A percentile compares a stretch with the other conserved stretches of the same genome.
These are phyloP conservation scores for Kazachstania kunashirensis DNA, from an alignment of 805 yeast species.

Conservation along the genomic window DNA sequence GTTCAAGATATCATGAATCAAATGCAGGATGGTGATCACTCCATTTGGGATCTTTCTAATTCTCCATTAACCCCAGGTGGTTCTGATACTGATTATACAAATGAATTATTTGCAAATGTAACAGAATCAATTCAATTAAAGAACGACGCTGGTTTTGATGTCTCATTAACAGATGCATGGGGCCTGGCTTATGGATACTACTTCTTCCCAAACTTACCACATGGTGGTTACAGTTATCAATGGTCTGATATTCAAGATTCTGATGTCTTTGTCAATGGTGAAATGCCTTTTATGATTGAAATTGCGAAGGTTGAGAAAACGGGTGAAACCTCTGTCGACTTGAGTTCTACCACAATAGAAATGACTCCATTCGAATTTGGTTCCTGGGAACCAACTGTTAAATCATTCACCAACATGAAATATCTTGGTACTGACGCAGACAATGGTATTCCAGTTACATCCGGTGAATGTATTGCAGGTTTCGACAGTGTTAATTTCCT, in stretches of 20 bases:
- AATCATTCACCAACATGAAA: conserved; percentile 53
- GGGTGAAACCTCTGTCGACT: conserved; percentile 41
- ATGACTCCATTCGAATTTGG: conserved; percentile 66
- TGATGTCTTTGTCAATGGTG: conserved; percentile 48
- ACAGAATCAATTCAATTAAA: conserved; percentile 43
- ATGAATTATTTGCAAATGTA: conserved; percentile 42
- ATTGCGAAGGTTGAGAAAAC: conserved; percentile 59
- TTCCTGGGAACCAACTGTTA: conserved; percentile 73
- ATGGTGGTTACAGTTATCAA: conserved; percentile 54
- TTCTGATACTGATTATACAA: conserved; percentile 41
- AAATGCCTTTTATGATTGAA: conserved; percentile 64
- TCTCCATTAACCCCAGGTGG: conserved; percentile 59
- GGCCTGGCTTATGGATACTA: conserved; percentile 66
- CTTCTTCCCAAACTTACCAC: conserved; percentile 50
- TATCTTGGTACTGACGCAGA: conserved; percentile 59
- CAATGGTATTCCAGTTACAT: conserved; percentile 46
- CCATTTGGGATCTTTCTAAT: conserved; percentile 62
- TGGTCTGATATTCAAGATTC: conserved; percentile 49
- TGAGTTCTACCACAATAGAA: conserved; percentile 61
- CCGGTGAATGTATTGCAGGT: conserved; percentile 49
- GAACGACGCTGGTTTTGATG: conserved; percentile 53
- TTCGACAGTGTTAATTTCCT: conserved; percentile 75
- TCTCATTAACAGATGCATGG: conserved; percentile 71
- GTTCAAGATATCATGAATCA: conserved; percentile 46
- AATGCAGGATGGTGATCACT: conserved; percentile 25